Evolutionary conservation across 768 basidiomycete species (phyloP).

Genomic region (Tubosaeta brunneosetosa): DNA sequence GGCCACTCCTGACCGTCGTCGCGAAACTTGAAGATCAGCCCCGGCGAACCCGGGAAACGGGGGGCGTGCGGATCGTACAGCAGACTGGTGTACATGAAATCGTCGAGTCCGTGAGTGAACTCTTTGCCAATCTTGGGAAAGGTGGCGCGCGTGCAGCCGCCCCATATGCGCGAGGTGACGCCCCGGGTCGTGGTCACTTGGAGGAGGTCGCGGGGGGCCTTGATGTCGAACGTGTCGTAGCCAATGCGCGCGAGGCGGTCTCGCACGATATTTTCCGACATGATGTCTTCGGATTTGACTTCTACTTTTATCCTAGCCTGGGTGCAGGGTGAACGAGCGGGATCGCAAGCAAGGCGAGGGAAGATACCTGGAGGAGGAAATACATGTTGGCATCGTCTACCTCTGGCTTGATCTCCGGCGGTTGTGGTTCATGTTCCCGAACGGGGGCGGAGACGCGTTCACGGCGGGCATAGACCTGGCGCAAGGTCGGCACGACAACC

Average conservation of each 20-base stretch:
- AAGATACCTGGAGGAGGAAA: constrained; percentile 4
- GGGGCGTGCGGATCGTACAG: constrained; percentile 8
- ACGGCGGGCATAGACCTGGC: not conserved
- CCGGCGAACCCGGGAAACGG: constrained; percentile 13
- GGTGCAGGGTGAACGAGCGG: not conserved
- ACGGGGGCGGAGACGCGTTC: not conserved
- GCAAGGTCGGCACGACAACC: constrained; percentile 8
- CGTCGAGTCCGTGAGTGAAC: constrained; percentile 11
- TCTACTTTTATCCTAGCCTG: constrained; percentile 11
- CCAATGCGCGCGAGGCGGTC: constrained; percentile 4
- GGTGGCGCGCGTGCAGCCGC: not conserved
- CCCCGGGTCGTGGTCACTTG: constrained; percentile 4
- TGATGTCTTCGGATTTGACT: constrained; percentile 5
- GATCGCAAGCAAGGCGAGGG: not conserved
- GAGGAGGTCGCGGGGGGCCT: constrained; percentile 2
- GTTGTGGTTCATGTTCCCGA: constrained; percentile 2
- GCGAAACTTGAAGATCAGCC: constrained; percentile 7
- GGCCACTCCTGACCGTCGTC: constrained; percentile 6
- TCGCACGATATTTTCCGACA: constrained; percentile 5
- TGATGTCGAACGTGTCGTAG: constrained; percentile 9
- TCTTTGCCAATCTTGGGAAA: constrained; percentile 5
- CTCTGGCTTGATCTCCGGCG: constrained; percentile 4
- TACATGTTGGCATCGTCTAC: constrained; percentile 1
- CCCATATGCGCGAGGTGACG: constrained; percentile 8
- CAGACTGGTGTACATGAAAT: constrained; percentile 10